phyloP scores from a whole-genome alignment of 2,329 filamentous ascomycete species.

The Colletotrichum melonis region DNA sequence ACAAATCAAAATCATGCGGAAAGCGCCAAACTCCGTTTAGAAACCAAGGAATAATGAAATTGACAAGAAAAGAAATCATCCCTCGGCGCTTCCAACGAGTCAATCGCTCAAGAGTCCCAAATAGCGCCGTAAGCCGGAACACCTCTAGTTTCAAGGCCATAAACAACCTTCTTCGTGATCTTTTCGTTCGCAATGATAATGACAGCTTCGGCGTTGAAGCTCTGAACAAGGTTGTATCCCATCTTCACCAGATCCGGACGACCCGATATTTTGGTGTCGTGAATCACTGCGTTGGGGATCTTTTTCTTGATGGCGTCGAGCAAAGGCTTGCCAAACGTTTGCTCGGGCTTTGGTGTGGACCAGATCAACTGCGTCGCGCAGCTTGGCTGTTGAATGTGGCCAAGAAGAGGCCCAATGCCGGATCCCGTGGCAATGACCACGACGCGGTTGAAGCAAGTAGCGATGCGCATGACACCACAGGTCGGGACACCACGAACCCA shows the following conservation, averaged over 20 bases:
- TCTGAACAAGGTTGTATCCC: conserved; percentile 64
- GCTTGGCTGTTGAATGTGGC: conserved; percentile 62
- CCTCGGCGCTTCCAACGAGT: neutral
- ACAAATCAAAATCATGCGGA: neutral
- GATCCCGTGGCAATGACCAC: conserved; percentile 79
- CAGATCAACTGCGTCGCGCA: conserved; percentile 72
- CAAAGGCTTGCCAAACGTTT: conserved; percentile 71
- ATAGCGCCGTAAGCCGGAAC: conserved; percentile 79
- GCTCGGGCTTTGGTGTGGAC: conserved; percentile 71
- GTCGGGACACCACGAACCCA: conserved; percentile 77
- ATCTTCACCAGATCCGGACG: conserved; percentile 66
- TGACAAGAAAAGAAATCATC: neutral
- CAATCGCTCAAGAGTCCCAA: conserved; percentile 65
- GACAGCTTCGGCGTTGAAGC: conserved; percentile 73
- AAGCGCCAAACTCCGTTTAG: neutral
- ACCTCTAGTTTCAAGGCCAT: conserved; percentile 73
- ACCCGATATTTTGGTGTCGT: conserved; percentile 71
- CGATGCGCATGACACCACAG: conserved; percentile 74
- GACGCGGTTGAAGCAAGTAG: conserved; percentile 72
- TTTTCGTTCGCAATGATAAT: conserved; percentile 78
- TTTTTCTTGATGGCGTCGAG: conserved; percentile 66
- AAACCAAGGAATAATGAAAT: neutral
- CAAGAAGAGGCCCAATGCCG: conserved; percentile 77
- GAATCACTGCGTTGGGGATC: conserved; percentile 73
- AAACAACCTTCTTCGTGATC: conserved; percentile 76